Evolutionary conservation across 345 rosid genomes (phyloP), one percentile per base, ranked within the genome.

Genomic region (Populus euphratica): DNA sequence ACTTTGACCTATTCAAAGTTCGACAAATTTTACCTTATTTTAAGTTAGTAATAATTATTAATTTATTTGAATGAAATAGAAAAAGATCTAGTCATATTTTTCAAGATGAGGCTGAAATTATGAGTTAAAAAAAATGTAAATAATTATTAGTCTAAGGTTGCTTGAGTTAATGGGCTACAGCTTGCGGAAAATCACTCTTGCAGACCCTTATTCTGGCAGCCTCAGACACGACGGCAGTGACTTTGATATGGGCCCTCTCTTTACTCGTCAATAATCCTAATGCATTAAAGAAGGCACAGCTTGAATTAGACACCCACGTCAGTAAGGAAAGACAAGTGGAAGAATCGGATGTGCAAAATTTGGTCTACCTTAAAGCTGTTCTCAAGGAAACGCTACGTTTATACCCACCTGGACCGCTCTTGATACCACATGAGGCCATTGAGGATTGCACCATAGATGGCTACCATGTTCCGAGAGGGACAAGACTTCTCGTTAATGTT

Each of bases 361-460:
- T 80, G 2, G 54, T 63, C 2, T 80, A 76, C 43, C 73, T 80
- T 14, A 66, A 76, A 21, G 73, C 76, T 1, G 31, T 80, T 0
- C 0, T 80, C 2, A 75, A 64, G 41, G 83, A 80, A 67, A 65
- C 78, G 6, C 23, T 64, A 31, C 75, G 70, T 43, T 38, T 79
- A 59, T 33, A 73, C 25, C 78, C 74, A 13, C 10, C 70, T 6
- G 64, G 4, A 23, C 61, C 75, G 0, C 27, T 74, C 6, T 74
- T 33, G 5, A 12, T 44, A 50, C 70, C 75, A 0, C 78, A 69
- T 1, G 78, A 74, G 23, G 33, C 75, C 16, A 61, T 31, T 10
- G 78, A 79, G 21, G 75, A 79, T 12, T 79, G 75, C 41, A 61
- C 27, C 0, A n/a, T 69, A 1, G 78, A 21, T n/a, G 75, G 73